Conservation (phyloP, 805 yeast species). For the Cyberlindnera bimundalis region DNA sequence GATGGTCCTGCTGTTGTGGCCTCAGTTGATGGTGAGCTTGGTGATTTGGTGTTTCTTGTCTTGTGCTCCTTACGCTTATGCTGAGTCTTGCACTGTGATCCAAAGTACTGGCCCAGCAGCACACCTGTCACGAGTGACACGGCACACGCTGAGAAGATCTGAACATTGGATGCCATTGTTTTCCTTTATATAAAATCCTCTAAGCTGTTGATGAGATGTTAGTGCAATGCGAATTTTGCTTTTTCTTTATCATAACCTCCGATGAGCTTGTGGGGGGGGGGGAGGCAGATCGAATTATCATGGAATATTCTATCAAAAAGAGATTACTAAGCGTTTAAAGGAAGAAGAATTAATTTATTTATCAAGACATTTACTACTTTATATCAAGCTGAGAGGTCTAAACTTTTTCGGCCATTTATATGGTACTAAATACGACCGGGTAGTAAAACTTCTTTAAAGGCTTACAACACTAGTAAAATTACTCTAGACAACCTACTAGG, state of each 20-base stretch:
- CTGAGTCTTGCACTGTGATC: background rate
- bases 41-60: slow-evolving; percentile 5
- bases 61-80: slow-evolving; percentile 6
- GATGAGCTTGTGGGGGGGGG: background rate
- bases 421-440: too few relatives aligned
- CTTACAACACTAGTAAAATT: too few relatives aligned
- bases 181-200: too few relatives aligned
- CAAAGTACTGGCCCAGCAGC: slow-evolving; percentile 27
- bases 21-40: slow-evolving; percentile 15
- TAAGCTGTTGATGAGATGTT: background rate
- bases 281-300: too few relatives aligned
- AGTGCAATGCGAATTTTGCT: background rate
- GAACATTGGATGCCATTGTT: slow-evolving; percentile 25
- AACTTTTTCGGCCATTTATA: too few relatives aligned
- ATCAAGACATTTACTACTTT: too few relatives aligned
- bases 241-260: background rate
- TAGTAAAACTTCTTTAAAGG: too few relatives aligned
- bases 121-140: slow-evolving; percentile 38
- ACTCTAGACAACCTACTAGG: too few relatives aligned
- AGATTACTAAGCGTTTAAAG: too few relatives aligned
- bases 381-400: too few relatives aligned
- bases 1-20: slow-evolving; percentile 14
- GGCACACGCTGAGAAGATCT: slow-evolving; percentile 33
- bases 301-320: too few relatives aligned
- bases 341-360: too few relatives aligned